These are phyloP conservation scores for Tricholoma furcatifolium DNA, from an alignment of 768 basidiomycete species.

Conservation along the genomic window DNA sequence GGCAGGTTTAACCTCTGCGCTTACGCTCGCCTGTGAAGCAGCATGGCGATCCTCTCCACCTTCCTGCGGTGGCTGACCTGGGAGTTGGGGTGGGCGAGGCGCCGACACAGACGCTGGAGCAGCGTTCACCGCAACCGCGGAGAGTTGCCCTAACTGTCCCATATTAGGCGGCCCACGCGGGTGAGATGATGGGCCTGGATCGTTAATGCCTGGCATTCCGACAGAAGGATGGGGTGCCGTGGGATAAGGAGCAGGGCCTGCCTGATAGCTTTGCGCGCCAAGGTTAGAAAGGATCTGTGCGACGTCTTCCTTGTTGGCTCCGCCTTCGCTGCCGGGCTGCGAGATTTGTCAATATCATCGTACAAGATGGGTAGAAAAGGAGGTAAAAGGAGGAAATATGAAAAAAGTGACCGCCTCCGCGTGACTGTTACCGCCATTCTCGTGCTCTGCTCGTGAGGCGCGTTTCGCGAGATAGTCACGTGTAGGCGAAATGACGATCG, in stretches of 20 bases:
- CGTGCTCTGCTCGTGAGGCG: constrained; percentile 28
- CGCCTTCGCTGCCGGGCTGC: constrained; percentile 40
- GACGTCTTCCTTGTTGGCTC: constrained; percentile 52
- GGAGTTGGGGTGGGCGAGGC: constrained; percentile 14
- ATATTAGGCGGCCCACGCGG: constrained; percentile 66
- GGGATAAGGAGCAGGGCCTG: constrained; percentile 33
- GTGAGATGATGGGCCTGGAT: constrained; percentile 73
- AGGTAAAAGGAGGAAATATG: background rate
- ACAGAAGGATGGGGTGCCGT: constrained; percentile 25
- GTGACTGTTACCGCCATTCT: constrained; percentile 35
- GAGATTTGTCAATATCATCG: background rate
- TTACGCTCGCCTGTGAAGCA: constrained; percentile 14
- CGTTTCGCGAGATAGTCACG: constrained; percentile 37
- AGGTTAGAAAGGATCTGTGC: constrained; percentile 58
- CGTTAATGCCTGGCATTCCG: constrained; percentile 53
- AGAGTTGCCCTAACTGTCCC: constrained; percentile 59
- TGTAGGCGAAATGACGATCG: constrained; percentile 27
- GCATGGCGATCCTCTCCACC: constrained; percentile 25
- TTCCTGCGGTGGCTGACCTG: constrained; percentile 21
- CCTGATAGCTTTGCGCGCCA: constrained; percentile 35
- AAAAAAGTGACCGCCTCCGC: constrained; percentile 23
- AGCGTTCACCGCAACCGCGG: constrained; percentile 50
- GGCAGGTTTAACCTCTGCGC: constrained; percentile 4
- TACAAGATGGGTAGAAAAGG: background rate
- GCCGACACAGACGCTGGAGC: constrained; percentile 22